Base-by-base conservation (phyloP, 306 rosid species). In the Canavalia gladiata region DNA sequence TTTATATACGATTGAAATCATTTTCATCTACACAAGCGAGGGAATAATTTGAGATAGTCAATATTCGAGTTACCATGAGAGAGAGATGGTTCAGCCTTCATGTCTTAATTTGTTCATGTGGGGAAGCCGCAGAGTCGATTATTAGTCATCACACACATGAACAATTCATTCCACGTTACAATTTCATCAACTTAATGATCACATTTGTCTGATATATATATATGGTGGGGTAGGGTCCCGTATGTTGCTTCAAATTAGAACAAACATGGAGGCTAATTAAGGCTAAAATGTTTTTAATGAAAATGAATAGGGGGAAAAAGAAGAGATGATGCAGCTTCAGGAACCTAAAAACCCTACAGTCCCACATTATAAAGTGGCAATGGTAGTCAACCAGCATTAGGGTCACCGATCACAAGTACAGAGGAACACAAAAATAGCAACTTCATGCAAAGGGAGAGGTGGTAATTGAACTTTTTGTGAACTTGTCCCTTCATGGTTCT, bases 311-410 rank as follows among this genome's bases (percentile, higher is more conserved):
- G 13, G 12, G 45, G 11, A 7, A 45, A 33, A 6, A 25, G 9
- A n/a, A 37, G 25, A 67, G 13, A 78, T 37, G 59, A 43, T 3
- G 58, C 57, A 42, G 6, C 25, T 18, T 0, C 25, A 41, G 25
- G 47, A 67, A 6, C 59, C 45, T 78, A 68, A 56, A 79, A 41
- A 9, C 70, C 77, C 58, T 78, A 68, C n/a, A 6, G 25, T 18
- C 25, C 25, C 43, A 56, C 28, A 76, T 75, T 1, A 59, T n/a
- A 57, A 55, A 33, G 60, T 43, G 11, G 8, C 46, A 56, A 47
- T 45, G 72, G 4, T 60, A 73, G 84, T 81, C 75, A 81, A 81
- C 68, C 64, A 67, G 56, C 54, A 81, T 18, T 18, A 51, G 60
- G 68, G 54, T 55, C 63, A 18, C 25, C 25, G 25, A 18, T 18